Conservation (phyloP, 768 basidiomycete species). For the Scleroderma citrinum region DNA sequence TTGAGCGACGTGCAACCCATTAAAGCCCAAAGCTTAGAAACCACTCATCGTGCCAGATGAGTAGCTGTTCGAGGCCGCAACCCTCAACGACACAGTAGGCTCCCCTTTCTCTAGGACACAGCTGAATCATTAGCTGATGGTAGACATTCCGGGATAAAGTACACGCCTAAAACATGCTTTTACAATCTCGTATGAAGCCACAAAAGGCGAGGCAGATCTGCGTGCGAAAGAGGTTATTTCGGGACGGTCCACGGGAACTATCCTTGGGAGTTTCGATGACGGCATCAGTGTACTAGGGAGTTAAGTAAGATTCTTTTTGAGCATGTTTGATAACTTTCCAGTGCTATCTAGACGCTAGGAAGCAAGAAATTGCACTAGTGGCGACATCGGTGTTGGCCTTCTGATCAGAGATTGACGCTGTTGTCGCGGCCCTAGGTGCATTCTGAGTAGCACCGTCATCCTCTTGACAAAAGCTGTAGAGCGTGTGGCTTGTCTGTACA, state of each 20-base stretch:
- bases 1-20: conserved; percentile 44
- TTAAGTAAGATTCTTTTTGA: conserved; percentile 1
- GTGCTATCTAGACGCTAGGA: no score
- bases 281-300: conserved; percentile 17
- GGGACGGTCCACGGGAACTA: conserved; percentile 41
- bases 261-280: no score
- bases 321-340: conserved; percentile 23
- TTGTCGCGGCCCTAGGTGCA: conserved; percentile 58
- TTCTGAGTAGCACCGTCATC: conserved; percentile 1
- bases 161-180: conserved; percentile 70
- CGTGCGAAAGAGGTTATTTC: conserved; percentile 35
- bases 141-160: conserved; percentile 37
- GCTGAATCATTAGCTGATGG: not conserved
- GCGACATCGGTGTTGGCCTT: conserved; percentile 52
- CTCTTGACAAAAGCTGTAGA: conserved; percentile 78
- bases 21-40: conserved; percentile 58
- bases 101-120: not conserved
- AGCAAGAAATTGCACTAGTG: conserved; percentile 46
- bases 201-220: conserved; percentile 59
- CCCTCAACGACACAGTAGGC: conserved; percentile 61
- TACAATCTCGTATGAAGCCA: conserved; percentile 53
- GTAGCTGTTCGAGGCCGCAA: conserved; percentile 74
- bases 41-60: conserved; percentile 59
- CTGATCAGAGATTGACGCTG: conserved; percentile 57
- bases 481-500: conserved; percentile 76